Base-by-base conservation (phyloP, 441 rosid genomes). In the Syzygium syzygioides region DNA sequence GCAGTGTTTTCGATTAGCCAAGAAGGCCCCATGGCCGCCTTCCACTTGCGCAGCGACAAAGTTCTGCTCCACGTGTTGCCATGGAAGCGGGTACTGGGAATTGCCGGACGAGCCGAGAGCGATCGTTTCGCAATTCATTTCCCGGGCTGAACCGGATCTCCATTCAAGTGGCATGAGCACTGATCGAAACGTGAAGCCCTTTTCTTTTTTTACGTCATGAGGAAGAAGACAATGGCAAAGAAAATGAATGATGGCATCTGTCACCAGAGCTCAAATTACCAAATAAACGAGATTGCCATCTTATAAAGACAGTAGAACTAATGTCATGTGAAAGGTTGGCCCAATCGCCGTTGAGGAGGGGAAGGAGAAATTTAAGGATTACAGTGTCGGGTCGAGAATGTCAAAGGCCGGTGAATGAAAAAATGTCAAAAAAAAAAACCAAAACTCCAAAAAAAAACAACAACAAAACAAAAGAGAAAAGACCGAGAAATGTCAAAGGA, bases 51-150 rank as follows among this genome's bases (percentile, higher is more conserved):
- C 52, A 41, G 7, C 14, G 23, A 20, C 23, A 1, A 5, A 37
- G 23, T 9, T 6, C 79, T 4, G 19, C 2, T 7, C 28, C 4
- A 4, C 18, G 1, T 0, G 9, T 2, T 20, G 0, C 37, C 28
- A 6, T 0, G 1, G 28, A 37, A 71, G 26, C n/a, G 2, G 23
- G 28, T 37, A 3, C 4, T 1, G 3, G 3, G 28, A n/a, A 1
- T 71, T 20, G n/a, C 1, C 4, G 0, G 5, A 71, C 6, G 0
- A 71, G n/a, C 26, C 52, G 3, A 23, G 41, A 71, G 9, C 7
- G 3, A 23, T 37, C 0, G 4, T 9, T 34, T 45, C 5, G 15
- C 34, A 14, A 14, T n/a, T 1, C n/a, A 12, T 71, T 26, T 9
- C 48, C 19, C 0, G 48, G 45, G 7, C 48, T 26, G 14, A 18